Percentiles rank a stretch among this genome's conserved stretches.
These are phyloP conservation scores for Nakazawaea pomicola DNA, from an alignment of 805 yeast species.

Conservation along the genomic window DNA sequence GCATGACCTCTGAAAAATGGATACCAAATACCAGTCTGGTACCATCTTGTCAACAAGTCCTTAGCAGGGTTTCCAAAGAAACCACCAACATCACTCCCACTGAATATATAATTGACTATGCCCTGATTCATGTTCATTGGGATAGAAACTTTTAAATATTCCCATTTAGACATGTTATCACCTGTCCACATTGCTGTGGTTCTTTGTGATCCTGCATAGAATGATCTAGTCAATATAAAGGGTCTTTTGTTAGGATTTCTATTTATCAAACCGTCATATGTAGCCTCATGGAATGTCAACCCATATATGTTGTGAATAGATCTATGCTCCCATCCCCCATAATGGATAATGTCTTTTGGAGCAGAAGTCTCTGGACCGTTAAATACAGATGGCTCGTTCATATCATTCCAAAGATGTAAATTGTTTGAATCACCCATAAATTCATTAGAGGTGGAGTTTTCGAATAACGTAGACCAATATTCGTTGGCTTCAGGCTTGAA, in stretches of 20 bases:
- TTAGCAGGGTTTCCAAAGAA: conserved; percentile 85
- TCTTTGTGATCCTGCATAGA: conserved; percentile 87
- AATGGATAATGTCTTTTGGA: conserved; percentile 76
- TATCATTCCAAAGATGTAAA: conserved; percentile 90
- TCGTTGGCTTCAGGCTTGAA: conserved; percentile 55
- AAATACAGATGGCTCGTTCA: conserved; percentile 96
- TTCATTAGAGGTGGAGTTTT: conserved; percentile 33
- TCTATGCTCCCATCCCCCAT: conserved; percentile 83
- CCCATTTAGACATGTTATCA: conserved; percentile 93
- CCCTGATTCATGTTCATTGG: conserved; percentile 87
- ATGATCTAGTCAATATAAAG: conserved; percentile 81
- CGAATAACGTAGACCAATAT: conserved; percentile 57
- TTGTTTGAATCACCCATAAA: conserved; percentile 53
- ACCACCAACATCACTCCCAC: conserved; percentile 97
- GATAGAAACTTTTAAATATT: conserved; percentile 67
- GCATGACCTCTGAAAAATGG: conserved; percentile 98
- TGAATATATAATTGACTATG: conserved; percentile 81
- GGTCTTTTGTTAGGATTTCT: conserved; percentile 64
- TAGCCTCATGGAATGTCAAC: conserved; percentile 71
- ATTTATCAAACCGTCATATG: conserved; percentile 57
- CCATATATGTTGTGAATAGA: conserved; percentile 89
- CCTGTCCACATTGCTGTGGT: conserved; percentile 98
- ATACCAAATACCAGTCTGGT: conserved; percentile 92
- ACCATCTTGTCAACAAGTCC: conserved; percentile 88
- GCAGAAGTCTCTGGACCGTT: conserved; percentile 92